phyloP scores from a whole-genome alignment of 805 yeast species.

The Yarrowia bubula region DNA sequence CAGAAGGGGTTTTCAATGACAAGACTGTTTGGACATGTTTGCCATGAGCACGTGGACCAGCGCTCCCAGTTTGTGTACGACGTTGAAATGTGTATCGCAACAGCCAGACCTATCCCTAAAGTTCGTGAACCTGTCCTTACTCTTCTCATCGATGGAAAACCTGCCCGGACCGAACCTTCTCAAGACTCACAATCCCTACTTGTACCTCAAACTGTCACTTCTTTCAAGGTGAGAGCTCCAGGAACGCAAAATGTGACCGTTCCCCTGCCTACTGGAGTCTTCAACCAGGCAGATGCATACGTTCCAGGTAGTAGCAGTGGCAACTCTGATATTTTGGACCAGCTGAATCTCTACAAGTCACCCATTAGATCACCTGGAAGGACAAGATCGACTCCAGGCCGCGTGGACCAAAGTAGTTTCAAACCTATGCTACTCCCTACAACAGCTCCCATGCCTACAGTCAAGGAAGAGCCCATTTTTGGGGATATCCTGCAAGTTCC shows the following conservation, averaged over 20 bases:
- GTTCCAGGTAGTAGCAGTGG: conserved; percentile 7
- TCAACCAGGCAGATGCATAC: not conserved
- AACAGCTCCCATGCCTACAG: not conserved
- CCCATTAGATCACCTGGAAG: not conserved
- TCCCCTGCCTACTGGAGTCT: not conserved
- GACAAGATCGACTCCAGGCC: not conserved
- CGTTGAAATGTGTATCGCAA: conserved; percentile 17
- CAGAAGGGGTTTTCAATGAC: conserved; percentile 13
- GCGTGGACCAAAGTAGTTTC: not conserved
- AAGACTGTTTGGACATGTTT: not conserved
- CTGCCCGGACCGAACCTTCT: not conserved
- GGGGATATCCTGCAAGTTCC: not conserved
- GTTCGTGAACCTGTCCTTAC: not conserved
- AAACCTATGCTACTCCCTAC: not conserved
- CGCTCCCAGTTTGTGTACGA: conserved; percentile 8
- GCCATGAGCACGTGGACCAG: conserved; percentile 13
- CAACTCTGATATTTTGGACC: conserved; percentile 15
- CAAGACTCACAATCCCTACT: not conserved
- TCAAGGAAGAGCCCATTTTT: not conserved
- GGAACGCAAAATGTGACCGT: not conserved
- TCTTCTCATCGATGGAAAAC: not conserved
- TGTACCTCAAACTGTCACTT: not conserved
- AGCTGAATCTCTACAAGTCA: conserved; percentile 8
- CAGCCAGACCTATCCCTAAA: conserved; percentile 11
- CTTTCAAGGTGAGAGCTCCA: conserved; percentile 7